Conservation (phyloP, 1,139 yeast species). For the Schizosaccharomyces versatilis region DNA sequence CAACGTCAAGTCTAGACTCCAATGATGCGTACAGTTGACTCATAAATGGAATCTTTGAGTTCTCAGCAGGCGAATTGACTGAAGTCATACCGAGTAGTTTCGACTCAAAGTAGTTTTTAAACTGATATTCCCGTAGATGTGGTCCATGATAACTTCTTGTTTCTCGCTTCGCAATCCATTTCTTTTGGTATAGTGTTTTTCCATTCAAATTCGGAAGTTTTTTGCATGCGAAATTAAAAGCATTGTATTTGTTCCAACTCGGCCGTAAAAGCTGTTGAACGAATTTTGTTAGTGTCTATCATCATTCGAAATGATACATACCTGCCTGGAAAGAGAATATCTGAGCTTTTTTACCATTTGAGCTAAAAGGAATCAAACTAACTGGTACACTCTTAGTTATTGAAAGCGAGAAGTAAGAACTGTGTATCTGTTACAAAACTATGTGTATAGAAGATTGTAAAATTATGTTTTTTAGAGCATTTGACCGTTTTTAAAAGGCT, state of each 20-base stretch:
- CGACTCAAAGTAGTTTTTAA: slow-evolving; percentile 19
- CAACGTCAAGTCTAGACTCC: slow-evolving; percentile 75
- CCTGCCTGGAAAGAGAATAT: no score
- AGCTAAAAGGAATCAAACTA: no score
- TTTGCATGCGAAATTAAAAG: slow-evolving; percentile 66
- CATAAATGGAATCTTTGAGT: slow-evolving; percentile 49
- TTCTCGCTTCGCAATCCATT: slow-evolving; percentile 78
- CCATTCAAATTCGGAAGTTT: slow-evolving; percentile 31
- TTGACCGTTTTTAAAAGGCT: no score
- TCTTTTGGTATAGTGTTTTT: slow-evolving; percentile 62
- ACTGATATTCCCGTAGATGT: slow-evolving; percentile 63
- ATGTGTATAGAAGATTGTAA: no score
- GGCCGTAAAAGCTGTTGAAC: slow-evolving; percentile 31
- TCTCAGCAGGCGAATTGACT: slow-evolving; percentile 3
- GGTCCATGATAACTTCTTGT: slow-evolving; percentile 94
- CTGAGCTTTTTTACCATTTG: no score
- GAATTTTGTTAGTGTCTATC: no score
- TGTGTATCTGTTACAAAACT: no score
- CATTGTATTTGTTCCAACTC: slow-evolving; percentile 77
- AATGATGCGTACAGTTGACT: slow-evolving; percentile 73
- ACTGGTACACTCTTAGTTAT: no score
- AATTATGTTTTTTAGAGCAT: no score
- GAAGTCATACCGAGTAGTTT: slow-evolving; percentile 10
- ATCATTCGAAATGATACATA: no score
- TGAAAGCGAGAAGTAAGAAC: no score